A percentile compares a stretch with the other conserved stretches of the same genome.
These are phyloP conservation scores for Tylopilus felleus DNA, from an alignment of 768 basidiomycete species.

Conservation along the genomic window DNA sequence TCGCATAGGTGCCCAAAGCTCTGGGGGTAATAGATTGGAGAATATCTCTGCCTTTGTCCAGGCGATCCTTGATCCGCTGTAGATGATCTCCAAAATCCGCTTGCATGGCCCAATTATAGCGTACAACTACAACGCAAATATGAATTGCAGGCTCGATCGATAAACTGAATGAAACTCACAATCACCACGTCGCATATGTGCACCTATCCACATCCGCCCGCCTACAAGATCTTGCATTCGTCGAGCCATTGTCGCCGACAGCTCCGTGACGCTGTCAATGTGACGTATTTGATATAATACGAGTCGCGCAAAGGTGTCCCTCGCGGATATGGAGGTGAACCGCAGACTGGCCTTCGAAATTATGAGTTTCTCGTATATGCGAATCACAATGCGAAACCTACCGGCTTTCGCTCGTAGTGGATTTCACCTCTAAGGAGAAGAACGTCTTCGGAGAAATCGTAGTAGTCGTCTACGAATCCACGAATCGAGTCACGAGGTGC, in stretches of 20 bases:
- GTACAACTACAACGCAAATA: conserved; percentile 23
- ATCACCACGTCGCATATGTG: conserved; percentile 44
- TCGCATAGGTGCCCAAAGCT: conserved; percentile 18
- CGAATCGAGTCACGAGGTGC: conserved; percentile 35
- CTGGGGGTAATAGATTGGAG: conserved; percentile 17
- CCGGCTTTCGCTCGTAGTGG: conserved; percentile 40
- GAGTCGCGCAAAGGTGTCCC: conserved; percentile 32
- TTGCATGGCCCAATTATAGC: conserved; percentile 37
- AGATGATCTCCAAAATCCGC: conserved; percentile 35
- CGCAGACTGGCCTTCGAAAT: conserved; percentile 29
- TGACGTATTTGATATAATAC: conserved; percentile 33
- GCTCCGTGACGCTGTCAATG: conserved; percentile 24
- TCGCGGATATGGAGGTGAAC: conserved; percentile 30
- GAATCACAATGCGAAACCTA: conserved; percentile 11
- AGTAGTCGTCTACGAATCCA: conserved; percentile 41
- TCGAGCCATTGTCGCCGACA: conserved; percentile 30
- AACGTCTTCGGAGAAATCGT: conserved; percentile 33
- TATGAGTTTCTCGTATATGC: conserved; percentile 5
- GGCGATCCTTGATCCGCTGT: conserved; percentile 29
- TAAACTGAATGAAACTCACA: conserved; percentile 26
- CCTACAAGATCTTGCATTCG: conserved; percentile 31
- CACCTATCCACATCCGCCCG: conserved; percentile 40
- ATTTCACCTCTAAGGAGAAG: conserved; percentile 40
- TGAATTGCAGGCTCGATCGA: background rate
- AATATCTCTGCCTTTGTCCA: conserved; percentile 20